Conservation (phyloP, 2,329 filamentous ascomycete genomes). For the Cordyceps cateniannulata region DNA sequence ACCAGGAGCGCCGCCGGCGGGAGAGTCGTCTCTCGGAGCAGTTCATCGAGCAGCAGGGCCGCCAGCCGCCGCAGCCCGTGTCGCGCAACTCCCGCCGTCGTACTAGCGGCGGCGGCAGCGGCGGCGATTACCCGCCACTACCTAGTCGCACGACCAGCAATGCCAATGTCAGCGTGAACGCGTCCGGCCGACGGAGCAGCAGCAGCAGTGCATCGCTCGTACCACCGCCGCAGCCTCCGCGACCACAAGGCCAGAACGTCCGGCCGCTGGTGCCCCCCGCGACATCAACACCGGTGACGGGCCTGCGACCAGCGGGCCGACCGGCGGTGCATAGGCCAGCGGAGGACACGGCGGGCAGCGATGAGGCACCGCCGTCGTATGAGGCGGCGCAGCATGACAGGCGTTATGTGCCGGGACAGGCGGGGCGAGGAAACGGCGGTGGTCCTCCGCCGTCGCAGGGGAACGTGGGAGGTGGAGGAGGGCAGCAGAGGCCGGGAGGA, state of each 20-base stretch:
- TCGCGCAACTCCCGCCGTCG: not conserved
- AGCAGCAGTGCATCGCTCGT: conserved; percentile 4
- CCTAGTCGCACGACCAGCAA: conserved; percentile 21
- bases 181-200: not conserved
- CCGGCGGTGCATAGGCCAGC: conserved; percentile 18
- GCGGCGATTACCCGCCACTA: conserved; percentile 20
- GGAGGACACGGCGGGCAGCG: conserved; percentile 26
- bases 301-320: not conserved
- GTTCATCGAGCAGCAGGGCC: conserved; percentile 60
- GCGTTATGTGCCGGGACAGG: conserved; percentile 43
- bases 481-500: not conserved
- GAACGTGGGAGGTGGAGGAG: not conserved
- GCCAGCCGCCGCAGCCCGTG: conserved; percentile 19
- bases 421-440: conserved; percentile 8
- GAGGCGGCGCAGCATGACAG: conserved; percentile 48
- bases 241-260: conserved; percentile 29
- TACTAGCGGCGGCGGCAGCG: conserved; percentile 40
- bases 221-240: conserved; percentile 11
- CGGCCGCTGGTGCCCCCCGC: conserved; percentile 40
- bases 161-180: not conserved
- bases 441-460: not conserved
- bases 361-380: conserved; percentile 50
- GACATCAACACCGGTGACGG: not conserved
- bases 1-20: conserved; percentile 55
- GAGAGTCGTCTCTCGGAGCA: conserved; percentile 64